Evolutionary conservation across 768 basidiomycete species (phyloP).

Genomic region (Leccinum obscurum): DNA sequence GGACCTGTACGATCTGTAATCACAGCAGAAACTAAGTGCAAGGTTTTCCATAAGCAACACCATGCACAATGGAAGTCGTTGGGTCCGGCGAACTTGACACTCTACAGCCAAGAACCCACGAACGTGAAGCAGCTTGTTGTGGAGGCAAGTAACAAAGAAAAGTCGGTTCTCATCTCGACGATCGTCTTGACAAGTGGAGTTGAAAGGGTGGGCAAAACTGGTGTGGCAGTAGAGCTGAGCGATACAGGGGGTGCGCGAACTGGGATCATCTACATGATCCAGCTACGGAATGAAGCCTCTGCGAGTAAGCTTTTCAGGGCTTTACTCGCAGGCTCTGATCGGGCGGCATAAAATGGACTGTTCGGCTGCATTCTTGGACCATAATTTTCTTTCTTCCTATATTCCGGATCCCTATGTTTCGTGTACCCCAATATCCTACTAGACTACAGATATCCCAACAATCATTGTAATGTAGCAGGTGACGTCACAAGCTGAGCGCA

Average conservation of each 20-base stretch:
- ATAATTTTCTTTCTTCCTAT: not conserved
- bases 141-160: conserved; percentile 76
- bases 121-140: conserved; percentile 97
- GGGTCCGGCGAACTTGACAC: conserved; percentile 81
- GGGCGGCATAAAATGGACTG: conserved; percentile 38
- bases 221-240: conserved; percentile 93
- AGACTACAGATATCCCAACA: conserved; percentile 3
- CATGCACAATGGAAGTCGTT: conserved; percentile 98
- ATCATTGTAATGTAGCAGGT: conserved; percentile 11
- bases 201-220: conserved; percentile 98
- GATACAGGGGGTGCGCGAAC: conserved; percentile 83
- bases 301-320: conserved; percentile 85
- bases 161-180: conserved; percentile 84
- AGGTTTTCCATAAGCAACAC: conserved; percentile 92
- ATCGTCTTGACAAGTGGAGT: conserved; percentile 96
- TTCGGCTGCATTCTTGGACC: not conserved
- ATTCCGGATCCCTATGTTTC: not conserved
- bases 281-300: conserved; percentile 84
- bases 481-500: conserved; percentile 54
- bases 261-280: conserved; percentile 97
- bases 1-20: conserved; percentile 78
- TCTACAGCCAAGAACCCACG: conserved; percentile 83
- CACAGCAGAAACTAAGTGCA: conserved; percentile 95
- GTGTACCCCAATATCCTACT: conserved; percentile 16
- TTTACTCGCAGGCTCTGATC: conserved; percentile 84